A percentile compares a stretch with the other conserved stretches of the same genome.
Conservation (phyloP, 2,329 filamentous ascomycete genomes). For the Ophiosphaerella korrae region DNA sequence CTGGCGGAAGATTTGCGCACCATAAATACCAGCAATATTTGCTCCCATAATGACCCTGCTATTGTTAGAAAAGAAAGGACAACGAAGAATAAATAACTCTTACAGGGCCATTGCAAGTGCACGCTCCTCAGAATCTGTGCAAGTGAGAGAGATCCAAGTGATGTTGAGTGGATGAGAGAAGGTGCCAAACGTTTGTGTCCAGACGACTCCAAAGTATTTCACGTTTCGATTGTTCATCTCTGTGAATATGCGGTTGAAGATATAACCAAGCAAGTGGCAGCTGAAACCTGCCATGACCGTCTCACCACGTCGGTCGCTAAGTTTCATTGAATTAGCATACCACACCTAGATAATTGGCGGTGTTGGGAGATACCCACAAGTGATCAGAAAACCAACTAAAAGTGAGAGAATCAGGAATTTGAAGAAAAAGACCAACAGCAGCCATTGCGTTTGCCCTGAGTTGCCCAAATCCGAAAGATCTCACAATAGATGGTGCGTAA, state of each 20-base stretch:
- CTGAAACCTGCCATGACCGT: slow-evolving; percentile 58
- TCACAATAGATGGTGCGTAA: slow-evolving; percentile 61
- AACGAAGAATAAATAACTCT: neutral
- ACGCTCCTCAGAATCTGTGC: slow-evolving; percentile 62
- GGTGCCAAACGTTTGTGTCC: slow-evolving; percentile 61
- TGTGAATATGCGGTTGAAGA: slow-evolving; percentile 61
- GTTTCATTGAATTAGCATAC: slow-evolving; percentile 16
- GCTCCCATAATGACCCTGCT: slow-evolving; percentile 64
- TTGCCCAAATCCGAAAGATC: slow-evolving; percentile 56
- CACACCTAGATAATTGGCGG: too few relatives aligned
- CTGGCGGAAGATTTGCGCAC: slow-evolving; percentile 63
- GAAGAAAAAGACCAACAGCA: slow-evolving; percentile 59
- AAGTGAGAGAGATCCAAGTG: slow-evolving; percentile 63
- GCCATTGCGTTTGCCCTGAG: slow-evolving; percentile 60
- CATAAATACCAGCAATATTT: slow-evolving; percentile 66
- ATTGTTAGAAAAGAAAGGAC: neutral
- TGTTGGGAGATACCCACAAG: slow-evolving; percentile 25
- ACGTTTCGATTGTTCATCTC: slow-evolving; percentile 43
- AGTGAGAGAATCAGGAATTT: slow-evolving; percentile 58
- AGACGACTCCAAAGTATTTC: slow-evolving; percentile 61
- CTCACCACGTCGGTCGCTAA: slow-evolving; percentile 53
- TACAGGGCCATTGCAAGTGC: slow-evolving; percentile 65
- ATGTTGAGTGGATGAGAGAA: slow-evolving; percentile 65
- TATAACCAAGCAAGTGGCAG: slow-evolving; percentile 56
- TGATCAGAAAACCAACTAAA: slow-evolving; percentile 61